phyloP scores from a whole-genome alignment of 192 early-diverging fungal species.

The Gigaspora rosea region DNA sequence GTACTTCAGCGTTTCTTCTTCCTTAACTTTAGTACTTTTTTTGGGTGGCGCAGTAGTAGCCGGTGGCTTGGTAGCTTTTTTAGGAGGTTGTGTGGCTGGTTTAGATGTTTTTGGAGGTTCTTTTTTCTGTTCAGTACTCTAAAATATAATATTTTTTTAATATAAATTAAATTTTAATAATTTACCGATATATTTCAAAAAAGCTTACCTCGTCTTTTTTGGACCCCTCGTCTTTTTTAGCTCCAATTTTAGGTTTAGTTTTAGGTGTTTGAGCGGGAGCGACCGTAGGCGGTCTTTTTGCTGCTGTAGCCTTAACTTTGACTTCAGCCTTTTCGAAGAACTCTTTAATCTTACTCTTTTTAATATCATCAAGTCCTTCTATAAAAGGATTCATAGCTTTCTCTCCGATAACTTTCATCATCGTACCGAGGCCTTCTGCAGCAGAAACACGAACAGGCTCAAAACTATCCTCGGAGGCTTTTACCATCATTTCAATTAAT shows the following conservation, averaged over 20 bases:
- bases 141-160: too few relatives aligned
- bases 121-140: constrained; percentile 30
- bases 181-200: too few relatives aligned
- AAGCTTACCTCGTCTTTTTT: background rate
- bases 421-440: constrained; percentile 83
- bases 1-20: constrained; percentile 65
- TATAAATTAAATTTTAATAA: too few relatives aligned
- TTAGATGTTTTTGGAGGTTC: constrained; percentile 29
- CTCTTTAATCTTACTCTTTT: constrained; percentile 85
- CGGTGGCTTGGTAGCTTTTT: constrained; percentile 6
- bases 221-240: background rate
- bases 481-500: constrained; percentile 74
- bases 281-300: constrained; percentile 39
- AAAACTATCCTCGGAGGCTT: constrained; percentile 83
- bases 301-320: constrained; percentile 62
- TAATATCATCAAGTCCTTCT: constrained; percentile 87
- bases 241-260: background rate
- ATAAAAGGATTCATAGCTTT: constrained; percentile 70
- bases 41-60: constrained; percentile 45
- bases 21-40: constrained; percentile 40
- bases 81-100: constrained; percentile 31
- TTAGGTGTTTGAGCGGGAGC: constrained; percentile 25
- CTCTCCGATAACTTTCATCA: constrained; percentile 87
- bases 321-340: constrained; percentile 86
- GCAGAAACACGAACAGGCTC: constrained; percentile 80